Percentiles rank a stretch among this genome's conserved stretches.
These are phyloP conservation scores for Pythium apleroticum DNA, from an alignment of 352 stramenopile genomes.

Conservation along the genomic window DNA sequence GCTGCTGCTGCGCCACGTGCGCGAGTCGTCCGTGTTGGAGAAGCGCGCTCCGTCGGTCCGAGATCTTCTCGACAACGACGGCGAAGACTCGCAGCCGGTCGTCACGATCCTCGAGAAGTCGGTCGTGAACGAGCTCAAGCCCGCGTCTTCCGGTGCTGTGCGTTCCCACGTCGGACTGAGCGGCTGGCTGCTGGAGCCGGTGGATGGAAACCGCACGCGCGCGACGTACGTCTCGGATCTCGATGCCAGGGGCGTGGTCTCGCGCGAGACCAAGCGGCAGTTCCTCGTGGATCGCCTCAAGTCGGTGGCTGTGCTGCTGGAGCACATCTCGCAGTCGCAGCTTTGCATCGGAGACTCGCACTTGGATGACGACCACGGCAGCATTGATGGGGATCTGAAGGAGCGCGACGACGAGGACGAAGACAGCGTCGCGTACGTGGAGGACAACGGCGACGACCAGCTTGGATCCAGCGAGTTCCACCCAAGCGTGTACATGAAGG, in stretches of 20 bases:
- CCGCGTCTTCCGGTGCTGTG: constrained; percentile 35
- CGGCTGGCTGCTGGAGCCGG: constrained; percentile 73
- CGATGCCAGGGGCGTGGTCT: constrained; percentile 55
- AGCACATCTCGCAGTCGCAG: constrained; percentile 66
- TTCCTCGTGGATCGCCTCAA: constrained; percentile 64
- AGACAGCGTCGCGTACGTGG: constrained; percentile 32
- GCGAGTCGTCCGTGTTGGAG: constrained; percentile 53
- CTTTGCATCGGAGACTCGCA: constrained; percentile 41
- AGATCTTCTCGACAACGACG: constrained; percentile 37
- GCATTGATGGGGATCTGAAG: constrained; percentile 45
- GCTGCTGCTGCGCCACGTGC: constrained; percentile 73
- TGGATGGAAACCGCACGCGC: constrained; percentile 57
- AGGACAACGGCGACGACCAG: constrained; percentile 24
- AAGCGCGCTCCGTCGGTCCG: constrained; percentile 36
- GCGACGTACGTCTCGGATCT: constrained; percentile 77
- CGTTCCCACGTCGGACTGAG: constrained; percentile 64
- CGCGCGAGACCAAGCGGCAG: constrained; percentile 37
- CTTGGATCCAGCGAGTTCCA: constrained; percentile 48
- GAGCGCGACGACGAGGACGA: constrained; percentile 38
- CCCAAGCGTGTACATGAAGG: constrained; percentile 77
- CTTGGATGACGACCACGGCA: constrained; percentile 33
- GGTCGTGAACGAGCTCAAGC: constrained; percentile 74
- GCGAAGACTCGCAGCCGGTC: constrained; percentile 52
- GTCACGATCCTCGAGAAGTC: constrained; percentile 81
- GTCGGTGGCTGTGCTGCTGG: constrained; percentile 59